These are phyloP conservation scores for Aspergillus tubingensis DNA, from an alignment of 2,329 filamentous ascomycete species.

Conservation along the genomic window DNA sequence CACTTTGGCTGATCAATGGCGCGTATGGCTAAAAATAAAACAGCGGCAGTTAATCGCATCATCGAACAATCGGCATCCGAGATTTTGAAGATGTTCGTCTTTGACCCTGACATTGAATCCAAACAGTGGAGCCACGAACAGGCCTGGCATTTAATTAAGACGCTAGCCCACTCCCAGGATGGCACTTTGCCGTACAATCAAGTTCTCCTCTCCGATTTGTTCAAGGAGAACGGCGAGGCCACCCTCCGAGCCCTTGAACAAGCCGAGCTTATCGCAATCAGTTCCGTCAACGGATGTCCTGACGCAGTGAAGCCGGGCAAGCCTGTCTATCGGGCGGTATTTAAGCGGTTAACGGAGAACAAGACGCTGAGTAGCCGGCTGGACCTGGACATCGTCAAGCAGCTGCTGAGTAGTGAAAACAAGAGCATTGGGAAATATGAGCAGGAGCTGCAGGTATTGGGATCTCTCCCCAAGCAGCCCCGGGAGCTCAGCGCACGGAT, in stretches of 20 bases:
- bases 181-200: conserved; percentile 76
- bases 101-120: conserved; percentile 58
- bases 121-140: conserved; percentile 79
- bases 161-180: conserved; percentile 66
- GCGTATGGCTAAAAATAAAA: conserved; percentile 20
- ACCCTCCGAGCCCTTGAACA: conserved; percentile 79
- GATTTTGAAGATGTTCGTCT: conserved; percentile 88
- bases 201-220: conserved; percentile 73
- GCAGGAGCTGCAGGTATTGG: conserved; percentile 72
- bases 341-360: conserved; percentile 70
- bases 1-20: too few relatives aligned
- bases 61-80: conserved; percentile 86
- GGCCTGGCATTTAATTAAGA: conserved; percentile 85
- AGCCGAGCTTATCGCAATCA: conserved; percentile 80
- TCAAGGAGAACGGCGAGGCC: conserved; percentile 70
- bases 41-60: conserved; percentile 80
- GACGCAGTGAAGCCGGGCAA: conserved; percentile 76
- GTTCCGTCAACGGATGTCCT: conserved; percentile 73
- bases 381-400: conserved; percentile 68
- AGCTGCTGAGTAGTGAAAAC: conserved; percentile 71
- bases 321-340: conserved; percentile 84
- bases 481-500: conserved; percentile 66
- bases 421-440: conserved; percentile 77
- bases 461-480: conserved; percentile 69
- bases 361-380: conserved; percentile 72